phyloP scores from a whole-genome alignment of 371 early-diverging fungal species.

The Polyrhizophydium stewartii region DNA sequence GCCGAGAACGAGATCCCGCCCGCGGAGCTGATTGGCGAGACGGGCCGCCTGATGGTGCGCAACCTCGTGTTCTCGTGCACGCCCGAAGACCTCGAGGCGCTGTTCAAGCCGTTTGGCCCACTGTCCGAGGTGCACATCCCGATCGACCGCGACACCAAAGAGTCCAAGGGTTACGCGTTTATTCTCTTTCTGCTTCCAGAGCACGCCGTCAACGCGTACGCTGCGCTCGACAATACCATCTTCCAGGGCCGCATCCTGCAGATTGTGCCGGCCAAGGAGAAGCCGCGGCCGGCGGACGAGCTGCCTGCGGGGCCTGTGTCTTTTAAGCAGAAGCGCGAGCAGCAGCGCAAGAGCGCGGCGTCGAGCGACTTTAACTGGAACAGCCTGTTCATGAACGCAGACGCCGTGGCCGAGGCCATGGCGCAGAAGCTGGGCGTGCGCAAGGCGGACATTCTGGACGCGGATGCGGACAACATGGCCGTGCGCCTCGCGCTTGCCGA shows the following conservation, averaged over 20 bases:
- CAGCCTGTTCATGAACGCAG: slow-evolving; percentile 90
- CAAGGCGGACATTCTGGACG: slow-evolving; percentile 84
- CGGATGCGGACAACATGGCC: slow-evolving; percentile 82
- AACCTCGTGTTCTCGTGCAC: slow-evolving; percentile 89
- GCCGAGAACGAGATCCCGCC: slow-evolving; percentile 25
- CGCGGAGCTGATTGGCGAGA: slow-evolving; percentile 75
- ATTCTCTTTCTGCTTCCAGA: slow-evolving; percentile 83
- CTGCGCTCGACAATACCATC: slow-evolving; percentile 69
- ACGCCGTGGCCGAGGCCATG: slow-evolving; percentile 92
- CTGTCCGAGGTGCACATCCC: slow-evolving; percentile 93
- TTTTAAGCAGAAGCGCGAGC: slow-evolving; percentile 77
- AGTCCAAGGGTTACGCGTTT: slow-evolving; percentile 92
- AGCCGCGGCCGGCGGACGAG: slow-evolving; percentile 66
- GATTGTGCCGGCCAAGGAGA: slow-evolving; percentile 82
- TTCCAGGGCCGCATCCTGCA: slow-evolving; percentile 92
- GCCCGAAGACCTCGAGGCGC: slow-evolving; percentile 72
- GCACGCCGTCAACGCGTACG: slow-evolving; percentile 87
- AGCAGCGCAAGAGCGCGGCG: slow-evolving; percentile 69
- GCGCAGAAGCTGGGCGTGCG: slow-evolving; percentile 81
- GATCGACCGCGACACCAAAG: slow-evolving; percentile 83
- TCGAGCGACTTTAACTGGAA: slow-evolving; percentile 92
- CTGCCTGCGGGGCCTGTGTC: slow-evolving; percentile 35
- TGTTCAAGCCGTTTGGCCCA: slow-evolving; percentile 83
- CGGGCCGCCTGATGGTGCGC: slow-evolving; percentile 89
- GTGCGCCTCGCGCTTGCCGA: slow-evolving; percentile 94